Evolutionary conservation across 352 stramenopile species (phyloP).

Genomic region (Pythium inflatum): DNA sequence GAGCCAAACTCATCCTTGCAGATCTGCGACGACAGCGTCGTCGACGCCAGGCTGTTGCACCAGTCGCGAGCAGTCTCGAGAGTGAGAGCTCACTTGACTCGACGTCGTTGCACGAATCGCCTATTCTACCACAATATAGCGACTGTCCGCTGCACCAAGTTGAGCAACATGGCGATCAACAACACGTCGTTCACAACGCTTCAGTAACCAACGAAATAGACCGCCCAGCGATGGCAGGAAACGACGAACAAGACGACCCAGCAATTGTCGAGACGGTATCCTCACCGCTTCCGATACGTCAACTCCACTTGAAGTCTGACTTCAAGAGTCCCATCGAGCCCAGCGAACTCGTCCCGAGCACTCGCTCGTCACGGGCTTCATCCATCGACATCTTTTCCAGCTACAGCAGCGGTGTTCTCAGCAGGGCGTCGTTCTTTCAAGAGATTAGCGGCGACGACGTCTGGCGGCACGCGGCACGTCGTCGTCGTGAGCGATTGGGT

Average conservation of each 20-base stretch:
- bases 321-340: background rate
- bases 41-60: background rate
- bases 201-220: background rate
- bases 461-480: constrained; percentile 14
- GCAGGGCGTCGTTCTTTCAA: constrained; percentile 22
- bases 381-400: constrained; percentile 24
- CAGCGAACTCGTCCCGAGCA: background rate
- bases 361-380: background rate
- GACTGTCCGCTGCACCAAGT: background rate
- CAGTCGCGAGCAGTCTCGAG: constrained; percentile 8
- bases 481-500: constrained; percentile 1
- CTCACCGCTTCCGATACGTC: constrained; percentile 3
- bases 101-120: background rate
- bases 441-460: constrained; percentile 4
- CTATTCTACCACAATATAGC: background rate
- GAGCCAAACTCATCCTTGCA: constrained; percentile 1
- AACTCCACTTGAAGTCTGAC: background rate
- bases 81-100: background rate
- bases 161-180: background rate
- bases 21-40: constrained; percentile 30
- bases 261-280: background rate
- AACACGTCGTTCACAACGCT: too few relatives aligned
- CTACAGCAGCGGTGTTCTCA: constrained; percentile 11
- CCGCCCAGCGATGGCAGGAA: too few relatives aligned
- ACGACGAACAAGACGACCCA: background rate